phyloP scores from a whole-genome alignment of 768 basidiomycete species.

The Terana coerulea region DNA sequence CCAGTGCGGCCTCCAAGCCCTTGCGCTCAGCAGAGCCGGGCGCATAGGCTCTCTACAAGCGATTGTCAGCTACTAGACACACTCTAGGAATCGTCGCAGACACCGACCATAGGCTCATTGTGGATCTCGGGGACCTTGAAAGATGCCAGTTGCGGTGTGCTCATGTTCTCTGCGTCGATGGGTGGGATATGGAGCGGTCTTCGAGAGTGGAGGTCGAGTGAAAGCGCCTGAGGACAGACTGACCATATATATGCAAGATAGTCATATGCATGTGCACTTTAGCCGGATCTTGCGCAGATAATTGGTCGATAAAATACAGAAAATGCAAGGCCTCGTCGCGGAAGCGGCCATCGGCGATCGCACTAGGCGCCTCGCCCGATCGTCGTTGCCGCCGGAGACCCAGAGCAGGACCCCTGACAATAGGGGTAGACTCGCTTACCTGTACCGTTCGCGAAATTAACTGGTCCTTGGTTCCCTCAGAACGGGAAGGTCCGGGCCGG shows the following conservation, averaged over 20 bases:
- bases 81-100: constrained; percentile 16
- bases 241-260: background rate
- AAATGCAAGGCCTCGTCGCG: too few relatives aligned
- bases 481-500: too few relatives aligned
- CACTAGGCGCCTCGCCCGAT: too few relatives aligned
- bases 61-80: background rate
- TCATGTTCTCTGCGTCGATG: constrained; percentile 36
- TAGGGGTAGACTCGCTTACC: too few relatives aligned
- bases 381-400: too few relatives aligned
- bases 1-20: constrained; percentile 66
- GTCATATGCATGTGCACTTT: background rate
- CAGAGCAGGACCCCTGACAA: too few relatives aligned
- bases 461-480: too few relatives aligned
- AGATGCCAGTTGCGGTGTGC: constrained; percentile 71
- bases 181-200: too few relatives aligned
- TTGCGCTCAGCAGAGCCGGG: constrained; percentile 75
- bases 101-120: constrained; percentile 89
- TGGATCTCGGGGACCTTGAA: constrained; percentile 84
- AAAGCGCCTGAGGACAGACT: background rate
- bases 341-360: too few relatives aligned
- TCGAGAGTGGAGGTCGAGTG: background rate
- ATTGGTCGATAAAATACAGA: background rate
- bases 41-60: constrained; percentile 64
- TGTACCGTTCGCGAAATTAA: too few relatives aligned
- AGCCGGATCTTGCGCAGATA: constrained; percentile 5